Percentiles rank a stretch among this genome's conserved stretches.
phyloP scores from a whole-genome alignment of 176 grass and related monocot species.

The Typha latifolia region DNA sequence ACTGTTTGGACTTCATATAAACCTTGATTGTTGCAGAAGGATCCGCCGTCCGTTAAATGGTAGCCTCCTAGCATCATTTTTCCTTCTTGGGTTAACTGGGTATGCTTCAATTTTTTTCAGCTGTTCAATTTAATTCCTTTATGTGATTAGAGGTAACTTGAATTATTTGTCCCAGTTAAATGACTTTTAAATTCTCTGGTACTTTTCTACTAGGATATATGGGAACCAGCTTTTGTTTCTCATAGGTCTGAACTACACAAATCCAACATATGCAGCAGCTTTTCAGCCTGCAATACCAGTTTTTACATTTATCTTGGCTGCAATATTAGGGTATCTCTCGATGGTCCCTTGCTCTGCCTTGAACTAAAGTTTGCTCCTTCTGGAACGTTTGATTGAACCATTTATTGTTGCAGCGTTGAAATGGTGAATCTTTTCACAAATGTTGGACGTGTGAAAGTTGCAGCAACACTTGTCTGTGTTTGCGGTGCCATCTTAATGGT shows the following conservation, averaged over 20 bases:
- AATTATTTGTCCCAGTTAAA: neutral
- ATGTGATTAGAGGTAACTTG: neutral
- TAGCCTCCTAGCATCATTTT: constrained; percentile 55
- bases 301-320: constrained; percentile 71
- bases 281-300: constrained; percentile 95
- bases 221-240: constrained; percentile 94
- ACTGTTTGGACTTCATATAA: too few relatives aligned
- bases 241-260: constrained; percentile 76
- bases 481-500: constrained; percentile 65
- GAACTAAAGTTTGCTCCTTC: neutral
- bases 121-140: neutral
- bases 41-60: constrained; percentile 39
- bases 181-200: constrained; percentile 2
- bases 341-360: neutral
- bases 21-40: constrained; percentile 22
- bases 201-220: constrained; percentile 45
- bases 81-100: constrained; percentile 85
- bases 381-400: neutral
- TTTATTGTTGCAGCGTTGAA: constrained; percentile 34
- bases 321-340: constrained; percentile 32
- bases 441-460: constrained; percentile 53
- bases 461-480: constrained; percentile 61
- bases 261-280: constrained; percentile 72
- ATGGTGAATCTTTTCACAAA: constrained; percentile 52
- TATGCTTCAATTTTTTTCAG: constrained; percentile 1